A percentile compares a stretch with the other conserved stretches of the same genome.
These are phyloP conservation scores for Acmispon strigosus DNA, from an alignment of 306 rosid genomes.

Conservation along the genomic window DNA sequence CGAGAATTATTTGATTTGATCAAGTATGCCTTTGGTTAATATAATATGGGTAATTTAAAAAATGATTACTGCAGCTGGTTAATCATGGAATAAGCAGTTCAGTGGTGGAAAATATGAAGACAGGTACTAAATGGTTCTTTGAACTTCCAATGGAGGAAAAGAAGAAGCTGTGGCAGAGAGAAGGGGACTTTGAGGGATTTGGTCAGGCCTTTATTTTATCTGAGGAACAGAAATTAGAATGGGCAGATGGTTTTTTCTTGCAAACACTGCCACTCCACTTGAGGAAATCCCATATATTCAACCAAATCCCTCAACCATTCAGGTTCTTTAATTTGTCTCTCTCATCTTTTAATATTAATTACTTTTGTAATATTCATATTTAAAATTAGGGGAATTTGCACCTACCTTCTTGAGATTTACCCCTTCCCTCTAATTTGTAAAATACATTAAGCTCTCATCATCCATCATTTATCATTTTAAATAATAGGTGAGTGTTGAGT, in stretches of 20 bases:
- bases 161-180: slow-evolving; percentile 22
- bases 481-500: no score
- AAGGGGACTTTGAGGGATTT: slow-evolving; percentile 36
- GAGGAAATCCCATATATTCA: slow-evolving; percentile 44
- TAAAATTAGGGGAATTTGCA: no score
- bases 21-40: neutral
- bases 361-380: no score
- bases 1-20: neutral
- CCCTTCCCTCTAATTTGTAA: no score
- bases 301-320: slow-evolving; percentile 27
- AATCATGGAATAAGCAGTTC: slow-evolving; percentile 31
- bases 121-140: slow-evolving; percentile 21
- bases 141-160: slow-evolving; percentile 38
- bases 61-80: slow-evolving; percentile 1
- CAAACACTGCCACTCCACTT: slow-evolving; percentile 13
- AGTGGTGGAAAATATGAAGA: slow-evolving; percentile 35
- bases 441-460: no score
- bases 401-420: no score
- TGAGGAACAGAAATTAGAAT: slow-evolving; percentile 44
- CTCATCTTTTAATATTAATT: neutral
- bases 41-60: neutral
- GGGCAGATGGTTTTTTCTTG: slow-evolving; percentile 33
- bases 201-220: slow-evolving; percentile 42
- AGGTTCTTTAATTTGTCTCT: slow-evolving; percentile 5
- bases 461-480: no score